Conservation (phyloP, 2,329 filamentous ascomycete genomes). For the Diaporthe helianthi region DNA sequence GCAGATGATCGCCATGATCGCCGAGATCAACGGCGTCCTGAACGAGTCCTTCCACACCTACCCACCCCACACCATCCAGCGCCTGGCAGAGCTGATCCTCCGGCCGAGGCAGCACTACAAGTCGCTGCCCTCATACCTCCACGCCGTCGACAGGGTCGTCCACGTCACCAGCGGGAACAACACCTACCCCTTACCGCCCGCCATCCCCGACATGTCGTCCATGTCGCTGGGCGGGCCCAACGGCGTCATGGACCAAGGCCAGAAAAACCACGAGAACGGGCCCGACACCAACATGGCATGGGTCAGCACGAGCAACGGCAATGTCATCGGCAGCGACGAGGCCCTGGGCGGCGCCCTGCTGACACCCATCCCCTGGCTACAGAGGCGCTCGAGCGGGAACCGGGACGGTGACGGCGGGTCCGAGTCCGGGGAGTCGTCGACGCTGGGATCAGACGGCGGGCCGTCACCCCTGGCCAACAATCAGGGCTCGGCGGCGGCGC, state of each 20-base stretch:
- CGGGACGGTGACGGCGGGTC: conserved; percentile 35
- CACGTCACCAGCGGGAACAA: conserved; percentile 85
- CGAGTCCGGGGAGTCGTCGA: conserved; percentile 31
- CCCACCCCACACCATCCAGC: conserved; percentile 92
- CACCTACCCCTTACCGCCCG: conserved; percentile 81
- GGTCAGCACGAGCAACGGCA: conserved; percentile 40
- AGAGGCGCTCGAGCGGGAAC: conserved; percentile 46
- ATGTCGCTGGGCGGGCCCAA: conserved; percentile 72
- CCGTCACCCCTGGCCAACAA: conserved; percentile 23
- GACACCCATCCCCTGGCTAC: conserved; percentile 92
- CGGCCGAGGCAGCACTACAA: conserved; percentile 80
- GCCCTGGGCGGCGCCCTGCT: conserved; percentile 87
- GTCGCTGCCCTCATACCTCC: conserved; percentile 82
- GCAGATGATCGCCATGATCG: conserved; percentile 68
- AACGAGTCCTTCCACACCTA: conserved; percentile 71
- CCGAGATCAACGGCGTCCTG: conserved; percentile 67
- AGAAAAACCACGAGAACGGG: conserved; percentile 45
- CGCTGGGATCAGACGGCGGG: conserved; percentile 30
- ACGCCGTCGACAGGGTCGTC: conserved; percentile 88
- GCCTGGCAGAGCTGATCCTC: conserved; percentile 85
- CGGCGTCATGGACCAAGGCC: conserved; percentile 59
- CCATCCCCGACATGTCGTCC: conserved; percentile 63
- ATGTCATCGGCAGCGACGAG: conserved; percentile 77
- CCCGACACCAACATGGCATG: conserved; percentile 55
- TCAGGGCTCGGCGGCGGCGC: not conserved